These are phyloP conservation scores for Pseudogymnoascus pannorum DNA, from an alignment of 2,329 filamentous ascomycete species.

Conservation along the genomic window DNA sequence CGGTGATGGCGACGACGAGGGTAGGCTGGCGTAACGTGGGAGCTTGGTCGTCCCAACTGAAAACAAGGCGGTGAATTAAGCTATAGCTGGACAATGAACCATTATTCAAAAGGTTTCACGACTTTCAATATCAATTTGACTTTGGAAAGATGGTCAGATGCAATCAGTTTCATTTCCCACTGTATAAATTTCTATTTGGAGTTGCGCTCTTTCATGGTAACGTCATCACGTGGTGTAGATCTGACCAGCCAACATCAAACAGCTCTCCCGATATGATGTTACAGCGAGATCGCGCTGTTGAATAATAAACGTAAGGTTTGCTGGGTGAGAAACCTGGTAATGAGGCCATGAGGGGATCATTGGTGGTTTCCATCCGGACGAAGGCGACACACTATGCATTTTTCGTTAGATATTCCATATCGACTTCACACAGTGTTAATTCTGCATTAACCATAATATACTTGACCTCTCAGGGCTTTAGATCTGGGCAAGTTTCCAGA, in stretches of 20 bases:
- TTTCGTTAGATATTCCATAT: background rate
- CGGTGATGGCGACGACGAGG: background rate
- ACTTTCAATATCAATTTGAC: background rate
- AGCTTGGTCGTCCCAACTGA: background rate
- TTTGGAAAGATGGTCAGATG: background rate
- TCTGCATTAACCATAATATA: background rate
- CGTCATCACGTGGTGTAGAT: conserved; percentile 7
- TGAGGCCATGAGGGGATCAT: background rate
- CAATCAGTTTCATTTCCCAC: background rate
- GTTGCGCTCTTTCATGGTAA: background rate
- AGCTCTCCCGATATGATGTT: background rate
- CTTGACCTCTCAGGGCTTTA: background rate
- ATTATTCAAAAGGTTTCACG: background rate
- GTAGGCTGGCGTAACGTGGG: background rate
- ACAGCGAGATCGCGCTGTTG: background rate
- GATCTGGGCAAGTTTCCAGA: background rate
- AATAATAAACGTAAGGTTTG: background rate
- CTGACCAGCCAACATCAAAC: conserved; percentile 1
- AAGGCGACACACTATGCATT: background rate
- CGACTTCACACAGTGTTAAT: background rate
- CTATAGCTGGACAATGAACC: background rate
- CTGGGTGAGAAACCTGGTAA: background rate
- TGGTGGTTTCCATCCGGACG: background rate
- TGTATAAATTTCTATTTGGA: conserved; percentile 5
- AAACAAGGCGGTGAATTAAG: conserved; percentile 4